Conservation (phyloP, 306 rosid species). For the Dalbergia oliveri region DNA sequence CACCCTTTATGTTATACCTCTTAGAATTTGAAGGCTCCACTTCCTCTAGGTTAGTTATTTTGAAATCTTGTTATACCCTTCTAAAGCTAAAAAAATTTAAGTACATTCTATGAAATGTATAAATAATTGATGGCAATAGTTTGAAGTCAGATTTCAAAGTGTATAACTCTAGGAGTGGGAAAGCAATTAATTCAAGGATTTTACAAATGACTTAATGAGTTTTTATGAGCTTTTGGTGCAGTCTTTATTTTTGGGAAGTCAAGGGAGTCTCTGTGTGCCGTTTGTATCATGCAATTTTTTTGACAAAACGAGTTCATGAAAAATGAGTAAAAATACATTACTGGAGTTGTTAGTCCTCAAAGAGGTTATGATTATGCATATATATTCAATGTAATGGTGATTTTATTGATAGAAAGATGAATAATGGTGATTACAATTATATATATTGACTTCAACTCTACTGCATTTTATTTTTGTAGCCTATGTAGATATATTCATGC, state of each 20-base stretch:
- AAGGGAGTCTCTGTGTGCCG: background rate
- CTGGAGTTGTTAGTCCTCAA: background rate
- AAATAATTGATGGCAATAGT: too few relatives aligned
- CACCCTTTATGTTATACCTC: slow-evolving; percentile 60
- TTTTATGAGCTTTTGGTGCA: too few relatives aligned
- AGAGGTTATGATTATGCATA: background rate
- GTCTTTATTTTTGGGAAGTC: background rate
- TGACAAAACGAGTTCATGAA: background rate
- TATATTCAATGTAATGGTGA: background rate
- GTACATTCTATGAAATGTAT: too few relatives aligned
- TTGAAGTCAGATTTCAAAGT: too few relatives aligned
- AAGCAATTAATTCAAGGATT: background rate
- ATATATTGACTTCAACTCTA: background rate
- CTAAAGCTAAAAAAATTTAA: too few relatives aligned
- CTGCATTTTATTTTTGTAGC: background rate
- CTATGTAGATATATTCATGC: background rate
- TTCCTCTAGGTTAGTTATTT: too few relatives aligned
- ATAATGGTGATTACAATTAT: slow-evolving; percentile 8
- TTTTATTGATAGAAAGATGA: background rate
- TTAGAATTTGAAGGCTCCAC: slow-evolving; percentile 65
- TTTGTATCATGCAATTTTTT: slow-evolving; percentile 24
- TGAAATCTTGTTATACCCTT: too few relatives aligned
- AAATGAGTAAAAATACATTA: slow-evolving; percentile 7
- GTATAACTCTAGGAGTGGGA: too few relatives aligned
- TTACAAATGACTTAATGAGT: background rate